Percentiles rank a stretch among this genome's conserved stretches.
These are phyloP conservation scores for Ophiocordyceps unilateralis DNA, from an alignment of 2,329 filamentous ascomycete species.

Conservation along the genomic window DNA sequence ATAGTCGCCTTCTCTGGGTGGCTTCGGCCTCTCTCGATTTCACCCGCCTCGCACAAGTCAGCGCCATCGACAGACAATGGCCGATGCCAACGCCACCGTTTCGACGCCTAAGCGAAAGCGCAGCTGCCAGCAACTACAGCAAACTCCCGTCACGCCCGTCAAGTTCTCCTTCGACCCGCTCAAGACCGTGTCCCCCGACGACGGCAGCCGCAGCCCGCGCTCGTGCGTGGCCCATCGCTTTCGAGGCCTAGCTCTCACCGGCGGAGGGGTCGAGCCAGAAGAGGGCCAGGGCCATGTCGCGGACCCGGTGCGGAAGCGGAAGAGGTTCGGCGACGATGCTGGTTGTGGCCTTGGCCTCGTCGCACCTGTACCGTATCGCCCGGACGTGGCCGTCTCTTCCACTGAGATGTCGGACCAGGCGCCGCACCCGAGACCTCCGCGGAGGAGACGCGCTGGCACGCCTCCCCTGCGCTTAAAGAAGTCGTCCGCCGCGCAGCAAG, in stretches of 20 bases:
- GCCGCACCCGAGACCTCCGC: slow-evolving; percentile 10
- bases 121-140: slow-evolving; percentile 12
- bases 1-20: neutral
- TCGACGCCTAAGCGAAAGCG: slow-evolving; percentile 30
- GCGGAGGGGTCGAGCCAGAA: slow-evolving; percentile 18
- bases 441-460: slow-evolving; percentile 18
- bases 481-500: slow-evolving; percentile 6
- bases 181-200: slow-evolving; percentile 16
- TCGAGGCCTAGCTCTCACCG: slow-evolving; percentile 28
- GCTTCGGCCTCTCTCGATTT: neutral
- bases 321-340: neutral
- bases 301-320: slow-evolving; percentile 5
- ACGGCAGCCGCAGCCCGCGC: slow-evolving; percentile 34
- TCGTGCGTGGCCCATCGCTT: slow-evolving; percentile 34
- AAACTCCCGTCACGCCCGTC: slow-evolving; percentile 13
- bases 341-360: neutral
- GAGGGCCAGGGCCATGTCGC: slow-evolving; percentile 11
- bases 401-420: neutral
- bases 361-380: neutral
- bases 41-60: neutral
- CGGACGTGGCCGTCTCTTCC: neutral
- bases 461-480: slow-evolving; percentile 18
- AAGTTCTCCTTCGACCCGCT: slow-evolving; percentile 29
- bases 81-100: neutral
- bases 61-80: neutral